Evolutionary conservation across 768 basidiomycete species (phyloP).

Genomic region (Auricularia cornea): DNA sequence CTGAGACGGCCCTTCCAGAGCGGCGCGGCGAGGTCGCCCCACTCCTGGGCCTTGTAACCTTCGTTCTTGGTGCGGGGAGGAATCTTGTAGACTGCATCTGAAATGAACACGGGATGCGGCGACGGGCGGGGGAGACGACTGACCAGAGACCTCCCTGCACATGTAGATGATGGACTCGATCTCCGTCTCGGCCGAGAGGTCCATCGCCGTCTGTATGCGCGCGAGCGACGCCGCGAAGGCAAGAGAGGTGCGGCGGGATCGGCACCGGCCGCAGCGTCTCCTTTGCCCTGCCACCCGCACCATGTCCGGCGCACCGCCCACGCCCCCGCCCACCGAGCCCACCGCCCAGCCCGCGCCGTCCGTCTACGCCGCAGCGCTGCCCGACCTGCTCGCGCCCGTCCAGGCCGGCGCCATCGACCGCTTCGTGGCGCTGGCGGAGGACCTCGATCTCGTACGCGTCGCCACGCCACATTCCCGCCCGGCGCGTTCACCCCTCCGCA

Average conservation of each 20-base stretch:
- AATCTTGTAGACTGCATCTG: slow-evolving; percentile 71
- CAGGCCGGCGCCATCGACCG: slow-evolving; percentile 36
- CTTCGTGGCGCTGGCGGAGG: slow-evolving; percentile 6
- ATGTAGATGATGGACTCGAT: slow-evolving; percentile 87
- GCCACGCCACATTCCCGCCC: slow-evolving; percentile 1
- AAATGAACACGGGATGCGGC: too few relatives aligned
- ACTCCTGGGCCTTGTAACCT: slow-evolving; percentile 86
- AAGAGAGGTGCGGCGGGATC: not conserved
- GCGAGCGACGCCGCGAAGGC: not conserved
- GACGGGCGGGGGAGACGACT: slow-evolving; percentile 15
- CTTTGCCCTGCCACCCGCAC: slow-evolving; percentile 3
- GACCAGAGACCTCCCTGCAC: slow-evolving; percentile 85
- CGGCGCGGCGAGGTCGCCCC: slow-evolving; percentile 77
- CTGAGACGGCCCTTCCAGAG: slow-evolving; percentile 90
- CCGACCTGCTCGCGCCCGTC: slow-evolving; percentile 36
- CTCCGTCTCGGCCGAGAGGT: slow-evolving; percentile 53
- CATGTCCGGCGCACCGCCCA: slow-evolving; percentile 26
- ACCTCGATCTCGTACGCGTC: slow-evolving; percentile 43
- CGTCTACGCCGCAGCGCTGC: slow-evolving; percentile 35
- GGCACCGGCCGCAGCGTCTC: not conserved
- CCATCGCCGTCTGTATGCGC: slow-evolving; percentile 29
- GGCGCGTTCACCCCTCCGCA: slow-evolving; percentile 2
- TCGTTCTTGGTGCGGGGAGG: slow-evolving; percentile 80
- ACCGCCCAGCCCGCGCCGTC: slow-evolving; percentile 27
- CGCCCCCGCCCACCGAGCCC: slow-evolving; percentile 38